Percentiles rank a stretch among this genome's conserved stretches.
These are phyloP conservation scores for Chaetomidium leptoderma DNA, from an alignment of 495 filamentous ascomycete species.

Conservation along the genomic window DNA sequence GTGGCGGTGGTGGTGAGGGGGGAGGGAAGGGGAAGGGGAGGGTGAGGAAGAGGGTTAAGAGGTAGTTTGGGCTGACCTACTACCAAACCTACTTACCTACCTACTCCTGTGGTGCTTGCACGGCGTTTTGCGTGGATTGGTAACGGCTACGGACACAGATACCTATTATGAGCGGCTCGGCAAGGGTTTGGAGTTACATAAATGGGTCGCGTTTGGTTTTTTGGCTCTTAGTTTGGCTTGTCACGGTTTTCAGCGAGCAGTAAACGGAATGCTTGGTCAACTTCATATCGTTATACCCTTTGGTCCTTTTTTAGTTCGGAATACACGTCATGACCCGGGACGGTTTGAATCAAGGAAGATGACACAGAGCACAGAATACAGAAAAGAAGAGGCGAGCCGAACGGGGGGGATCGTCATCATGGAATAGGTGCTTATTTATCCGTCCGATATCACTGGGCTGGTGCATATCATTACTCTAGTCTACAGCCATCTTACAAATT, in stretches of 20 bases:
- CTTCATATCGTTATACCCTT: neutral
- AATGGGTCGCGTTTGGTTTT: neutral
- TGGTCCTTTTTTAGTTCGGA: too few species aligned
- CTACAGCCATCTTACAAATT: neutral
- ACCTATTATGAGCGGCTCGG: neutral
- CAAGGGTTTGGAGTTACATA: slow-evolving; percentile 1
- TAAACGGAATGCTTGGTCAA: neutral
- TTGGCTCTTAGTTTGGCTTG: neutral
- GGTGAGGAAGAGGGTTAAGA: slow-evolving; percentile 15
- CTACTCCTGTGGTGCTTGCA: neutral
- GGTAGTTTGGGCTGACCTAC: too few species aligned
- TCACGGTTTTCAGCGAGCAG: neutral
- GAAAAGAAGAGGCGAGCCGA: too few species aligned
- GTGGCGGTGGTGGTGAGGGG: too few species aligned
- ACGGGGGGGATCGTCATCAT: too few species aligned
- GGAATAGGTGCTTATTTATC: too few species aligned
- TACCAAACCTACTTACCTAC: neutral
- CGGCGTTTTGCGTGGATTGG: slow-evolving; percentile 2
- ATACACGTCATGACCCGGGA: too few species aligned
- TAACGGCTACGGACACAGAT: neutral
- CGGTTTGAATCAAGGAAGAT: neutral
- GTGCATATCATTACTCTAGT: neutral
- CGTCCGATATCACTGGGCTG: too few species aligned
- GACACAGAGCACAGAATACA: neutral
- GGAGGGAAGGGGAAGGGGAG: neutral